Evolutionary conservation across 129 eudicot genomes (phyloP).

Genomic region (Escallonia herrerae): DNA sequence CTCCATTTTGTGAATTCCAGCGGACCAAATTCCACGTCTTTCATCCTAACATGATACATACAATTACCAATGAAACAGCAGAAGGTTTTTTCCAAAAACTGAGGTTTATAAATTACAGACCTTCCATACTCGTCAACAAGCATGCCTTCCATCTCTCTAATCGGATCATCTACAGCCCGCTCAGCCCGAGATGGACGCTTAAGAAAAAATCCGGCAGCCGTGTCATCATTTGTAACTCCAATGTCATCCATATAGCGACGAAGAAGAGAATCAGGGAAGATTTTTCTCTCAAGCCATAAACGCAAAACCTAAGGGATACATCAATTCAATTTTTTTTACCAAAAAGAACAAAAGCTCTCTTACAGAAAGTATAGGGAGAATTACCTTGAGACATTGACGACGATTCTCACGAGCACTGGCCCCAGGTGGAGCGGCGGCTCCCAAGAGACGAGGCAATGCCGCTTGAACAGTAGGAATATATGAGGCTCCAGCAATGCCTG

Average conservation of each 20-base stretch:
- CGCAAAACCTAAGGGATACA: slow-evolving; percentile 44
- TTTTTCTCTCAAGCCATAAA: slow-evolving; percentile 82
- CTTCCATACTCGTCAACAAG: slow-evolving; percentile 91
- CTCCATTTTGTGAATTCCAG: too few relatives aligned
- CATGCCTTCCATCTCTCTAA: slow-evolving; percentile 90
- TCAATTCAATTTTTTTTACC: background rate
- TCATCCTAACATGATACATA: background rate
- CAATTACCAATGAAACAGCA: background rate
- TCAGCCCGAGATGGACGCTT: slow-evolving; percentile 74
- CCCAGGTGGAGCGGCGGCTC: slow-evolving; percentile 86
- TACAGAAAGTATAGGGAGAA: background rate
- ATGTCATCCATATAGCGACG: slow-evolving; percentile 52
- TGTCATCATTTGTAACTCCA: slow-evolving; percentile 46
- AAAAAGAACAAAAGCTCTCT: background rate
- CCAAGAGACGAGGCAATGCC: slow-evolving; percentile 72
- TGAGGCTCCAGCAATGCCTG: slow-evolving; percentile 76
- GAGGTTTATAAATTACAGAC: slow-evolving; percentile 23
- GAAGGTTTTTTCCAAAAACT: background rate
- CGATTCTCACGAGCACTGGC: slow-evolving; percentile 79
- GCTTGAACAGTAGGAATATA: slow-evolving; percentile 82
- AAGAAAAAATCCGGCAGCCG: slow-evolving; percentile 36
- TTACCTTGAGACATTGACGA: slow-evolving; percentile 80
- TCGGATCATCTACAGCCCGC: slow-evolving; percentile 68
- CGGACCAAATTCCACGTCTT: background rate
- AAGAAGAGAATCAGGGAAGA: slow-evolving; percentile 64